Percentiles rank a stretch among this genome's conserved stretches.
phyloP scores from a whole-genome alignment of 208 protist genomes.

The Wallacemonas sp. region DNA sequence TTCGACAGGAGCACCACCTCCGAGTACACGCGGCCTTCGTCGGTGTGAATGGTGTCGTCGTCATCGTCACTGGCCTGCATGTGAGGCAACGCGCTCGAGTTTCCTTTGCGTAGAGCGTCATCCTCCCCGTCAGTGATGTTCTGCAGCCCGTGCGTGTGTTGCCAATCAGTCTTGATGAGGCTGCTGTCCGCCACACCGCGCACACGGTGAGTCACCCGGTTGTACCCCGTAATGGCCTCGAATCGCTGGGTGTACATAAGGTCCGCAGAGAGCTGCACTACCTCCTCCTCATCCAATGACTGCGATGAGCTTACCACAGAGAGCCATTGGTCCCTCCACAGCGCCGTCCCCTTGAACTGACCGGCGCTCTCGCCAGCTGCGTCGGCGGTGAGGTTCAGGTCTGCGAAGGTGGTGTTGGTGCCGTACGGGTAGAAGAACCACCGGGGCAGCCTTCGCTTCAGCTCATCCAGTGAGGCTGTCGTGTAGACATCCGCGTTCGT shows the following conservation, averaged over 20 bases:
- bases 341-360: not conserved
- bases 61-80: constrained; percentile 2
- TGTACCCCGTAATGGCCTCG: not conserved
- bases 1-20: constrained; percentile 30
- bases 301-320: constrained; percentile 14
- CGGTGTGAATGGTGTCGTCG: not conserved
- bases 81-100: not conserved
- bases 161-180: not conserved
- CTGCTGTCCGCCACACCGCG: not conserved
- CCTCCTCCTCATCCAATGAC: constrained; percentile 16
- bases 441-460: not conserved
- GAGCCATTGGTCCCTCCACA: constrained; percentile 8
- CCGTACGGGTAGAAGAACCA: constrained; percentile 2
- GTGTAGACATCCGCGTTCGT: constrained; percentile 1
- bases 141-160: not conserved
- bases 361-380: not conserved
- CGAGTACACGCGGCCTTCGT: constrained; percentile 1
- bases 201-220: not conserved
- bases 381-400: not conserved
- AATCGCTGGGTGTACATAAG: not conserved
- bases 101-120: not conserved
- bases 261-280: not conserved
- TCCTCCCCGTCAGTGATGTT: not conserved
- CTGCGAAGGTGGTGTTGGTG: not conserved
- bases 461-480: not conserved